Evolutionary conservation across 345 rosid species (phyloP).

Genomic region (Gossypium rotundifolium): DNA sequence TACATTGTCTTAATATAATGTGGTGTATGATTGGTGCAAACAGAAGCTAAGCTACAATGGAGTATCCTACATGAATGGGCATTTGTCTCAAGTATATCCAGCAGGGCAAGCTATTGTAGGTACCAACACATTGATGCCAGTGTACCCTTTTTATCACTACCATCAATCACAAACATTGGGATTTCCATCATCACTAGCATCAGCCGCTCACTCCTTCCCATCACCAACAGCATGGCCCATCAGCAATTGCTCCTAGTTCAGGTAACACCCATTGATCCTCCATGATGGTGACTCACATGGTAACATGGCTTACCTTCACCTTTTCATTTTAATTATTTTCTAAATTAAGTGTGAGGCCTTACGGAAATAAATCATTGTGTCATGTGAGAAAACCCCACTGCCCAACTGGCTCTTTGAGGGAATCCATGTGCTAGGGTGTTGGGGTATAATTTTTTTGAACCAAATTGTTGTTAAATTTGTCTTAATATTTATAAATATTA

Average conservation of each 20-base stretch:
- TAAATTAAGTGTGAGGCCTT: background rate
- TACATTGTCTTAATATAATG: background rate
- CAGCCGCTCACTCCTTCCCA: conserved; percentile 46
- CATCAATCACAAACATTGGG: conserved; percentile 81
- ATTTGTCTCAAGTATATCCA: conserved; percentile 55
- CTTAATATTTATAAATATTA: background rate
- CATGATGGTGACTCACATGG: conserved; percentile 19
- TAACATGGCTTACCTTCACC: background rate
- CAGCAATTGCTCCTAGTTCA: conserved; percentile 41
- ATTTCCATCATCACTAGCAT: conserved; percentile 20
- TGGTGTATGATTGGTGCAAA: conserved; percentile 12
- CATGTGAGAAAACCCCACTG: background rate
- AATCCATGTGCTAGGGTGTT: background rate
- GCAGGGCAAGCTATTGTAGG: conserved; percentile 63
- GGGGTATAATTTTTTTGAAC: background rate
- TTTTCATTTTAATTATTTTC: background rate
- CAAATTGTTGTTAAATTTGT: background rate
- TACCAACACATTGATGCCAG: conserved; percentile 67
- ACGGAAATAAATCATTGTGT: background rate
- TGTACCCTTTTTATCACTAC: conserved; percentile 69
- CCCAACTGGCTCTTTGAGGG: background rate
- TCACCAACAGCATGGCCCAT: conserved; percentile 40
- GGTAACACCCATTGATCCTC: conserved; percentile 33
- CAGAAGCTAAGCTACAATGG: conserved; percentile 68
- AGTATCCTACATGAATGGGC: conserved; percentile 70